Evolutionary conservation across 1,284 basidiomycete genomes (phyloP).

Genomic region (Sanghuangporus baumii): DNA sequence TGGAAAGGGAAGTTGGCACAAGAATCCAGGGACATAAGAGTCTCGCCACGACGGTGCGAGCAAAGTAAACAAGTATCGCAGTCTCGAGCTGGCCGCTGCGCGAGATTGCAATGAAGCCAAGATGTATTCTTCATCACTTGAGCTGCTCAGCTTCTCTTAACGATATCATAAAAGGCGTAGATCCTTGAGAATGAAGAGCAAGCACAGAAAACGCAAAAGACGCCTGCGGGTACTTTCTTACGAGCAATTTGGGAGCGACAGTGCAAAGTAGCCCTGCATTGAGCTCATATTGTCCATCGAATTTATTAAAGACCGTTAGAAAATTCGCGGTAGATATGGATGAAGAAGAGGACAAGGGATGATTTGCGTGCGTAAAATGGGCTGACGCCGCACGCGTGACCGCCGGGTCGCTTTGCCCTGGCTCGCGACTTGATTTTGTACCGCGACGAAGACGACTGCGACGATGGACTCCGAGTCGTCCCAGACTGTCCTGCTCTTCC

Average conservation of each 20-base stretch:
- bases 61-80: background rate
- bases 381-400: background rate
- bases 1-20: background rate
- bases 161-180: too few species aligned
- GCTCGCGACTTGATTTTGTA: background rate
- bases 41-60: background rate
- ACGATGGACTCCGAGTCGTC: slow-evolving; percentile 22
- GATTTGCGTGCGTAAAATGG: background rate
- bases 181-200: too few species aligned
- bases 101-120: background rate
- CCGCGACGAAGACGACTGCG: background rate
- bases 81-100: background rate
- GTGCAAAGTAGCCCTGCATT: too few species aligned
- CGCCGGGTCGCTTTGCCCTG: background rate
- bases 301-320: too few species aligned
- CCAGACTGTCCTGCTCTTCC: slow-evolving; percentile 55
- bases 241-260: too few species aligned
- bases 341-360: background rate
- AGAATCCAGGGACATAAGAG: background rate
- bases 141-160: too few species aligned
- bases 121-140: too few species aligned
- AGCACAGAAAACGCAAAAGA: too few species aligned
- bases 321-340: too few species aligned
- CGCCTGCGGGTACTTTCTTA: too few species aligned
- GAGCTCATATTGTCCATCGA: too few species aligned